Evolutionary conservation across 1,284 basidiomycete genomes (phyloP).

Genomic region (Melampsora americana): DNA sequence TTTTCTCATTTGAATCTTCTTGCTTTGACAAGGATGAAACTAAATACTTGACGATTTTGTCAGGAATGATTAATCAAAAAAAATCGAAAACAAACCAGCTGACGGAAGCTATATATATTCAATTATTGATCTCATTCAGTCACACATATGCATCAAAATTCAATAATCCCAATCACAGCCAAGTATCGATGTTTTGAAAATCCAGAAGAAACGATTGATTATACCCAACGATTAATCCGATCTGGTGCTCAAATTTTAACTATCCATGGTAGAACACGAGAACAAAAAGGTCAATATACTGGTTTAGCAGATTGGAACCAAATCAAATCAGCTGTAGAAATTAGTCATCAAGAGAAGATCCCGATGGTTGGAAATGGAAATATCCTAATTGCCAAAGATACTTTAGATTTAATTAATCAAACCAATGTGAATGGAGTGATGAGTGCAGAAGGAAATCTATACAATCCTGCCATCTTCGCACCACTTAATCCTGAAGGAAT

Average conservation of each 20-base stretch:
- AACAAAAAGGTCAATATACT: conserved; percentile 75
- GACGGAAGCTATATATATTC: too few species aligned
- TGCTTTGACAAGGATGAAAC: neutral
- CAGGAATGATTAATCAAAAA: too few species aligned
- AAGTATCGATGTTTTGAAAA: conserved; percentile 91
- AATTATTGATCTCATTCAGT: conserved; percentile 60
- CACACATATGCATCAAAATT: conserved; percentile 74
- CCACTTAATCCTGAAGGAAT: conserved; percentile 47
- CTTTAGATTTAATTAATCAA: conserved; percentile 68
- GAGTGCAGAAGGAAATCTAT: conserved; percentile 91
- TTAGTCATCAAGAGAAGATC: conserved; percentile 53
- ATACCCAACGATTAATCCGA: conserved; percentile 88
- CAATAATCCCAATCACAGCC: conserved; percentile 85
- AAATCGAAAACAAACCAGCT: too few species aligned
- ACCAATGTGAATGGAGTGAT: conserved; percentile 90
- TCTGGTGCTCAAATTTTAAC: conserved; percentile 94
- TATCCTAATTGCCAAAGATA: conserved; percentile 77
- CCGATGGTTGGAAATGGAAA: conserved; percentile 99
- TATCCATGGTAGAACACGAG: conserved; percentile 83
- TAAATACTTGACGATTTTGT: neutral
- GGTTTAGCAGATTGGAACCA: conserved; percentile 73
- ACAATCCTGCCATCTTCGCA: conserved; percentile 81
- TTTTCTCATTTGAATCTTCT: neutral
- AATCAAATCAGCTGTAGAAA: neutral
- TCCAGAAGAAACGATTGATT: conserved; percentile 80